Evolutionary conservation across 2,329 filamentous ascomycete species (phyloP).

Genomic region (Dothideomycetidae sp.): DNA sequence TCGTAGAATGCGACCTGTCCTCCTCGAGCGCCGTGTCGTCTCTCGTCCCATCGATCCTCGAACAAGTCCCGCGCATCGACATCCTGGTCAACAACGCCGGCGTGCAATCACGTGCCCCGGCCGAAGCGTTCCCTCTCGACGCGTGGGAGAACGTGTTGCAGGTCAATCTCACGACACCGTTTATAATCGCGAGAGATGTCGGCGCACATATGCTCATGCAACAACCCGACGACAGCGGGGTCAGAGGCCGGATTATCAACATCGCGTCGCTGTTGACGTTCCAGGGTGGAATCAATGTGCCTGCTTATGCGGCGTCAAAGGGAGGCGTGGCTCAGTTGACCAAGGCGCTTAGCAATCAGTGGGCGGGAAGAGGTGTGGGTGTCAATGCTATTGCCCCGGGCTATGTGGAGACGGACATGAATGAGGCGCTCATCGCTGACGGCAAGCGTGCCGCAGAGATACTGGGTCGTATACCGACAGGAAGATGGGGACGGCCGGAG

Average conservation of each 20-base stretch:
- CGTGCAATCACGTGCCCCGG: conserved; percentile 66
- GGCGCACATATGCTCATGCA: conserved; percentile 63
- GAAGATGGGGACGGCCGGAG: conserved; percentile 67
- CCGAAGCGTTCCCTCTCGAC: conserved; percentile 57
- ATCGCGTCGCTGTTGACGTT: conserved; percentile 68
- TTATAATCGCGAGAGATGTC: conserved; percentile 61
- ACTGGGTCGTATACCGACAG: conserved; percentile 65
- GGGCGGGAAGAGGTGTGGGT: conserved; percentile 62
- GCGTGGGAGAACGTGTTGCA: conserved; percentile 75
- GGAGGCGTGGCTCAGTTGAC: conserved; percentile 74
- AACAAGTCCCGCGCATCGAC: conserved; percentile 49
- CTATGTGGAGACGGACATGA: conserved; percentile 93
- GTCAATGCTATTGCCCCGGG: conserved; percentile 85
- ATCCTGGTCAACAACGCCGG: conserved; percentile 79
- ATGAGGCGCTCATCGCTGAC: conserved; percentile 64
- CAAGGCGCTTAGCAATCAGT: conserved; percentile 76
- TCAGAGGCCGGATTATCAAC: conserved; percentile 66
- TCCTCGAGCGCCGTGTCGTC: conserved; percentile 44
- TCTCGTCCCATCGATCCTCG: conserved; percentile 47
- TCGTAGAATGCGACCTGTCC: conserved; percentile 58
- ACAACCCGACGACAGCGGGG: conserved; percentile 32
- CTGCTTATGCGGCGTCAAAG: conserved; percentile 76
- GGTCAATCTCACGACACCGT: conserved; percentile 74
- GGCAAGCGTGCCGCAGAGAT: conserved; percentile 57
- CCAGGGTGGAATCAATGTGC: conserved; percentile 78